Conservation (phyloP, 2,329 filamentous ascomycete species). For the Fusarium tupiense region DNA sequence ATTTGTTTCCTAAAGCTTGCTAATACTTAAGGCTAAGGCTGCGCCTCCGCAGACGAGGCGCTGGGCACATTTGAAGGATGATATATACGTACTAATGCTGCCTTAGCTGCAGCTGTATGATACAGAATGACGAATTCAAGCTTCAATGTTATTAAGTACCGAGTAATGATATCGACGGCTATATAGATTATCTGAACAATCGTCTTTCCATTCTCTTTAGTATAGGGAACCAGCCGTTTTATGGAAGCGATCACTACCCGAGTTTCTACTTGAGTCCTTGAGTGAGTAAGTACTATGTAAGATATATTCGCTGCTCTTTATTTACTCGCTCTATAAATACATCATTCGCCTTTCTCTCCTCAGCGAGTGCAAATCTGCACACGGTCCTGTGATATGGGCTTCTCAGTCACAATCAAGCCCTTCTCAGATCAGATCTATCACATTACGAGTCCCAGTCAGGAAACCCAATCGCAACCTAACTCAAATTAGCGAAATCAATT, state of each 20-base stretch:
- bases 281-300: not conserved
- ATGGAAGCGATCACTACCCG: not conserved
- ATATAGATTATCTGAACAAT: too few species aligned
- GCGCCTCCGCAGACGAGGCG: too few species aligned
- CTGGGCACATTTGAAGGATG: too few species aligned
- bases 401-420: not conserved
- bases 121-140: too few species aligned
- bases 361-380: fast-evolving
- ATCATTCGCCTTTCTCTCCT: too few species aligned
- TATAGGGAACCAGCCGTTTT: not conserved
- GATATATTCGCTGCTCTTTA: not conserved
- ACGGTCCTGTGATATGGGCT: fast-evolving
- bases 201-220: too few species aligned
- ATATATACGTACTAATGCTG: too few species aligned
- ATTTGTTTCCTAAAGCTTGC: too few species aligned
- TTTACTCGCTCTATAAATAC: too few species aligned
- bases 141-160: too few species aligned
- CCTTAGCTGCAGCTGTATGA: fast-evolving
- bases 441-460: fast-evolving
- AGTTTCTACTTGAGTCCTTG: not conserved
- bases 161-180: fast-evolving
- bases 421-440: not conserved
- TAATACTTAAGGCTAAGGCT: not conserved
- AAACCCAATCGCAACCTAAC: not conserved
- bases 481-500: fast-evolving